Evolutionary conservation across 768 basidiomycete genomes (phyloP), one percentile per base, ranked within the genome.

Genomic region (Russula sp.): DNA sequence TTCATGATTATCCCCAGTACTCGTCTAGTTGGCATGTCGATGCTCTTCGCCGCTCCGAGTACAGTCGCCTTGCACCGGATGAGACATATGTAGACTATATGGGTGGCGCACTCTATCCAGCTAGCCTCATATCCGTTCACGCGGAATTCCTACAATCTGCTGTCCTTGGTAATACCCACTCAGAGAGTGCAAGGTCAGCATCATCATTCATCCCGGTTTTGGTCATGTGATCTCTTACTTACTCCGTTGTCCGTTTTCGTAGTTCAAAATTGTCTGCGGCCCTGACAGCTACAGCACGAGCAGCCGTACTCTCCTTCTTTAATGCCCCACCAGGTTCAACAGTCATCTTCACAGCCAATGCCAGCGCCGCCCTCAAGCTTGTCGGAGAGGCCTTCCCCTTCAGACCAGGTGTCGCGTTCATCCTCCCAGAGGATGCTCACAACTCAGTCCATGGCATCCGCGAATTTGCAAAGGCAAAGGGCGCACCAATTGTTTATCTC

Each of bases 11-110:
- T 55, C 77, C 75, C 71, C 85, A 87, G 71, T 90, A 87, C 66
- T 78, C 78, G 51, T 75, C 76, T 16, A 88, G 87, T 7, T 86
- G 86, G 83, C 85, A 85, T 59, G 70, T 90, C 58, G 88, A 90
- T 67, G 78, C 81, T 0, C 78, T 89, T 16, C 82, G 87, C 51
- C 76, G 79, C 65, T 83, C 79, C 0, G 86, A 90, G 70, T 87
- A 81, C 22, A 49, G 46, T 10, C 65, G 65, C 13, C 56, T 65
- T 63, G 79, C 78, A 13, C 74, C 75, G 9, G 82, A 82, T 7
- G 88, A 91, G 74, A 86, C 85, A 9, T 92, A 92, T 61, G 85
- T 90, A 63, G 90, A 93, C 69, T 92, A 88, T 65, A 92, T 92
- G 88, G 90, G 90, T 35, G 89, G 87, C 25, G 81, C 87, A 0